phyloP scores from a whole-genome alignment of 495 filamentous ascomycete species.

The Penicillium verhagenii region DNA sequence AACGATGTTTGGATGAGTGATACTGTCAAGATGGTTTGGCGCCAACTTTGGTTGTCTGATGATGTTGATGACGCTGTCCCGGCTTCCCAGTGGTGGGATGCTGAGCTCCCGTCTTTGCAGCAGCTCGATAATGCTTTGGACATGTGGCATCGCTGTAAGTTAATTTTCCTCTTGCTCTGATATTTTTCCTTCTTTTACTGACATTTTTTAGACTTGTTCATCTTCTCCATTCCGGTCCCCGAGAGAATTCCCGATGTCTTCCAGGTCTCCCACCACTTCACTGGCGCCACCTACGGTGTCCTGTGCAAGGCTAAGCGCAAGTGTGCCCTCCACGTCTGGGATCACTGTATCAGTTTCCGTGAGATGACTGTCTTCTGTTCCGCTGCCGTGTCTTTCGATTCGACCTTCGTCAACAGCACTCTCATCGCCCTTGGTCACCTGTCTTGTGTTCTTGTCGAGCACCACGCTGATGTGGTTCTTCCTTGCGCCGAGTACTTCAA shows the following conservation, averaged over 20 bases:
- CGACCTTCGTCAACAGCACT: conserved; percentile 1
- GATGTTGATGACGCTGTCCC: conserved; percentile 3
- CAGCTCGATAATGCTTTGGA: conserved; percentile 5
- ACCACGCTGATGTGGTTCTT: conserved; percentile 3
- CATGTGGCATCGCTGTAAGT: conserved; percentile 7
- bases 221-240: conserved; percentile 5
- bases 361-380: conserved; percentile 5
- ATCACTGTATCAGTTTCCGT: conserved; percentile 8
- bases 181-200: neutral
- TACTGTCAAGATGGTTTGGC: conserved; percentile 1
- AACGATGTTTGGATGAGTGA: conserved; percentile 6
- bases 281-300: conserved; percentile 1
- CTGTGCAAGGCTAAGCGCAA: conserved; percentile 9
- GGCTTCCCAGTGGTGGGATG: conserved; percentile 3
- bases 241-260: conserved; percentile 5
- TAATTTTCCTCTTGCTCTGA: neutral
- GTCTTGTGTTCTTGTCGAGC: conserved; percentile 2
- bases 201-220: conserved; percentile 3
- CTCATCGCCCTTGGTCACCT: conserved; percentile 4
- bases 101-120: neutral
- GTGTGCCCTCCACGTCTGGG: conserved; percentile 6
- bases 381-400: conserved; percentile 3
- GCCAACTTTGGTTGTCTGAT: conserved; percentile 1
- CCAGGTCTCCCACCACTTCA: conserved; percentile 5
- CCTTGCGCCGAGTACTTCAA: conserved; percentile 6